Conservation (phyloP, 257 asterid species). For the Gynochthodes officinalis region DNA sequence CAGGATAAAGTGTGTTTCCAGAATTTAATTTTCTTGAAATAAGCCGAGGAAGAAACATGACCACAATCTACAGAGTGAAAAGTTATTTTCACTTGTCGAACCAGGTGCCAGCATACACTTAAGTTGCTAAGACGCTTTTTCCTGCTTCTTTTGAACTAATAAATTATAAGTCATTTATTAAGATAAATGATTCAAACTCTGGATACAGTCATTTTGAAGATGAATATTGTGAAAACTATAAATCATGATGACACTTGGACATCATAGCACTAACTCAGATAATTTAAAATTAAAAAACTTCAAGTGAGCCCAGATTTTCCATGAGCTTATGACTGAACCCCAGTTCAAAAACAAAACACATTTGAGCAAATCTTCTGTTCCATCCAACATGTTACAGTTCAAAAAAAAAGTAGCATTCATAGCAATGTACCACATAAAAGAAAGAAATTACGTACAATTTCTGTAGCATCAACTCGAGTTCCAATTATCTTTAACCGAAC, state of each 20-base stretch:
- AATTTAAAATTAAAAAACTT: background rate
- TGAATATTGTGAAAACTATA: background rate
- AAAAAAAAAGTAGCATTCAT: background rate
- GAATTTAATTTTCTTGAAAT: background rate
- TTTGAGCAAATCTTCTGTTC: too few relatives aligned
- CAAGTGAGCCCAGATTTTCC: background rate
- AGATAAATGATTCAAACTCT: background rate
- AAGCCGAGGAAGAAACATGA: background rate
- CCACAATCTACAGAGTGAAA: background rate
- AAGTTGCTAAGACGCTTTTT: background rate
- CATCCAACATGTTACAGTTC: background rate
- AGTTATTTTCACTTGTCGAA: background rate
- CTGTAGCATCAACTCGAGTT: constrained; percentile 67
- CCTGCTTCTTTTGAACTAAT: background rate
- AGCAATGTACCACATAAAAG: background rate
- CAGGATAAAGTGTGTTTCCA: background rate
- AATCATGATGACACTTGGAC: background rate
- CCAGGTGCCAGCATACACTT: background rate
- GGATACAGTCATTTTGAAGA: background rate
- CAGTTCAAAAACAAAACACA: background rate
- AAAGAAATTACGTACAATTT: constrained; percentile 54
- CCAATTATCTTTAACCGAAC: constrained; percentile 48
- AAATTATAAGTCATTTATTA: background rate
- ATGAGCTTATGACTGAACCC: background rate
- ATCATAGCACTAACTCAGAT: background rate